Conservation (phyloP, 108 stramenopile genomes). For the Ochromonas danica region DNA sequence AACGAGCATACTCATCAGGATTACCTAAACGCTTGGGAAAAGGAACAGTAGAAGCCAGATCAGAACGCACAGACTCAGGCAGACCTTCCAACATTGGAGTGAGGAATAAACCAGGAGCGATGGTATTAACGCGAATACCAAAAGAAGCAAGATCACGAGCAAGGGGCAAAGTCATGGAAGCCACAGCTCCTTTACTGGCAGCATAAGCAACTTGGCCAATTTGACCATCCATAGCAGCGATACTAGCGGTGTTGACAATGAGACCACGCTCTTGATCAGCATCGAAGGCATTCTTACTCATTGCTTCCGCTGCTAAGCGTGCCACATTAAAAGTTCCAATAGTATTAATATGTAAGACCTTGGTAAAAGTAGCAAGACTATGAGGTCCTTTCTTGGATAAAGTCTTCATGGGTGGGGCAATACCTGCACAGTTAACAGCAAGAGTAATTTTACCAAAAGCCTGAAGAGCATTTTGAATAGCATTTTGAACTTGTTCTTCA, state of each 20-base stretch:
- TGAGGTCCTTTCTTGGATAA: conserved; percentile 64
- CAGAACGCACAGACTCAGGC: conserved; percentile 69
- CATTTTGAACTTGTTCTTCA: conserved; percentile 33
- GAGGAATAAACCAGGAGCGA: conserved; percentile 87
- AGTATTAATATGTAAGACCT: conserved; percentile 73
- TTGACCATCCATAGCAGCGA: conserved; percentile 93
- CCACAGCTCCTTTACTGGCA: conserved; percentile 83
- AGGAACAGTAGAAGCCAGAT: conserved; percentile 77
- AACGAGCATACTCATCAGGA: conserved; percentile 72
- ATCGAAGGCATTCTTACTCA: conserved; percentile 63
- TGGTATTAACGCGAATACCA: conserved; percentile 80
- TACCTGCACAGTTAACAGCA: conserved; percentile 88
- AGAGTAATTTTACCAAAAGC: conserved; percentile 60
- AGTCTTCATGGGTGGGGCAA: conserved; percentile 71
- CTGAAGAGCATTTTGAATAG: conserved; percentile 10
- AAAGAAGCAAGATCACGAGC: conserved; percentile 77
- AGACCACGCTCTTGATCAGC: conserved; percentile 68
- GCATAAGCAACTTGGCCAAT: conserved; percentile 79
- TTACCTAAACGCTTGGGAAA: conserved; percentile 77
- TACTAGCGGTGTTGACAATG: conserved; percentile 87
- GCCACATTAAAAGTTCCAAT: conserved; percentile 90
- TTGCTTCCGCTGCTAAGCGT: conserved; percentile 75
- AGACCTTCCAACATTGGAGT: conserved; percentile 84
- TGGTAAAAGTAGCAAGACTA: conserved; percentile 43
- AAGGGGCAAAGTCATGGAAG: conserved; percentile 73